These are phyloP conservation scores for Inosperma sp. DNA, from an alignment of 768 basidiomycete genomes.

Conservation along the genomic window DNA sequence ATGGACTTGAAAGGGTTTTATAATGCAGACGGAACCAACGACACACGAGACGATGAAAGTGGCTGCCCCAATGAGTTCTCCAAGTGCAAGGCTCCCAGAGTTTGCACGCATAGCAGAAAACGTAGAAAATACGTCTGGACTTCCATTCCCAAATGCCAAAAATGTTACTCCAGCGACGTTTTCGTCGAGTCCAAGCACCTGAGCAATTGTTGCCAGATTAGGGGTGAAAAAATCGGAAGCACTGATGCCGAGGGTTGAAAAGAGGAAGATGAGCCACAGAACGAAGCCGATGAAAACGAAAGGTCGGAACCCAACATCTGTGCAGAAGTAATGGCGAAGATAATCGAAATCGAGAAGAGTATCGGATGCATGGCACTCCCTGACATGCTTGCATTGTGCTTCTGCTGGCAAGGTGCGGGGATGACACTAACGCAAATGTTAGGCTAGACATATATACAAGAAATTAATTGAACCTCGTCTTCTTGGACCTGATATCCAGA, in stretches of 20 bases:
- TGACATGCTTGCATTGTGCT: slow-evolving; percentile 65
- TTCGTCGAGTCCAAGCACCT: slow-evolving; percentile 82
- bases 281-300: slow-evolving; percentile 58
- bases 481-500: slow-evolving; percentile 18
- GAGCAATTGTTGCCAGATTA: slow-evolving; percentile 86
- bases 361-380: slow-evolving; percentile 49
- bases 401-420: slow-evolving; percentile 51
- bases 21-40: slow-evolving; percentile 96
- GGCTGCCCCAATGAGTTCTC: slow-evolving; percentile 92
- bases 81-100: slow-evolving; percentile 87
- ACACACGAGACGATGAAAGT: slow-evolving; percentile 96
- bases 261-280: slow-evolving; percentile 85
- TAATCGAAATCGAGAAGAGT: slow-evolving; percentile 73
- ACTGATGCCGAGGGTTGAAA: slow-evolving; percentile 91
- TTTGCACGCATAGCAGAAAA: slow-evolving; percentile 86
- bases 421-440: slow-evolving; percentile 47
- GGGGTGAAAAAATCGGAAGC: slow-evolving; percentile 98
- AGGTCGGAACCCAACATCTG: slow-evolving; percentile 50
- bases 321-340: slow-evolving; percentile 67
- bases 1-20: slow-evolving; percentile 87
- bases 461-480: slow-evolving; percentile 25
- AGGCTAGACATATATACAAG: background rate
- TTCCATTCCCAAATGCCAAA: slow-evolving; percentile 95
- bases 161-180: slow-evolving; percentile 96
- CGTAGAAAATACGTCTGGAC: slow-evolving; percentile 94